phyloP scores from a whole-genome alignment of 306 rosid genomes.

The Cicer bijugum region DNA sequence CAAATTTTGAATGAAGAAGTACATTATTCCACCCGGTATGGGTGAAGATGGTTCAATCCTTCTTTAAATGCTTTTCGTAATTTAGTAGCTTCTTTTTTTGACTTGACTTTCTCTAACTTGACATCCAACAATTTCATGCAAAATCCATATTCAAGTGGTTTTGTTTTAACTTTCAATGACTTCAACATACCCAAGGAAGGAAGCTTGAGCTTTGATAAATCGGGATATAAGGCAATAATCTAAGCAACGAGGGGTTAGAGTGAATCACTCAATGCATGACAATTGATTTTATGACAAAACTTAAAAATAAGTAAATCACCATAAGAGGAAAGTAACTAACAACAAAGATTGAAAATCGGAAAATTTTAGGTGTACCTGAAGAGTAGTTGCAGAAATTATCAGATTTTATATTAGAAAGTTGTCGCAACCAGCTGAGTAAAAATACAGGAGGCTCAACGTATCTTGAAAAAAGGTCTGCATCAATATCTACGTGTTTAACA shows the following conservation, averaged over 20 bases:
- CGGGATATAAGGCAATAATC: constrained; percentile 1
- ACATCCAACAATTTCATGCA: neutral
- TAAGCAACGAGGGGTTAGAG: neutral
- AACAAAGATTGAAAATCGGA: too few relatives aligned
- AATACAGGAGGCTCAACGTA: neutral
- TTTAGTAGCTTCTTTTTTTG: constrained; percentile 5
- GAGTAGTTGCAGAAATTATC: neutral
- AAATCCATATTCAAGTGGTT: neutral
- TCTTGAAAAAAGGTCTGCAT: neutral
- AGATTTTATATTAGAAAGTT: neutral
- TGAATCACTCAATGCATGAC: neutral
- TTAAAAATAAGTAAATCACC: neutral
- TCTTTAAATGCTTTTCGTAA: neutral
- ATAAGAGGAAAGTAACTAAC: too few relatives aligned
- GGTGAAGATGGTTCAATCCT: neutral
- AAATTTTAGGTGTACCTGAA: too few relatives aligned
- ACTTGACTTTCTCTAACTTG: neutral
- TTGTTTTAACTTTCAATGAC: neutral
- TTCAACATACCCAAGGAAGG: neutral
- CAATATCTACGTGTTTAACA: constrained; percentile 21
- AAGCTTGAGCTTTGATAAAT: neutral
- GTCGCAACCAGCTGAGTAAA: neutral
- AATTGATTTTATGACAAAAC: neutral
- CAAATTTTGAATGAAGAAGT: constrained; percentile 38
- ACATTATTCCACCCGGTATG: constrained; percentile 23